Evolutionary conservation across 2,329 filamentous ascomycete genomes (phyloP), one percentile per base, ranked within the genome.

Genomic region (Exophiala phaeomuriformis): DNA sequence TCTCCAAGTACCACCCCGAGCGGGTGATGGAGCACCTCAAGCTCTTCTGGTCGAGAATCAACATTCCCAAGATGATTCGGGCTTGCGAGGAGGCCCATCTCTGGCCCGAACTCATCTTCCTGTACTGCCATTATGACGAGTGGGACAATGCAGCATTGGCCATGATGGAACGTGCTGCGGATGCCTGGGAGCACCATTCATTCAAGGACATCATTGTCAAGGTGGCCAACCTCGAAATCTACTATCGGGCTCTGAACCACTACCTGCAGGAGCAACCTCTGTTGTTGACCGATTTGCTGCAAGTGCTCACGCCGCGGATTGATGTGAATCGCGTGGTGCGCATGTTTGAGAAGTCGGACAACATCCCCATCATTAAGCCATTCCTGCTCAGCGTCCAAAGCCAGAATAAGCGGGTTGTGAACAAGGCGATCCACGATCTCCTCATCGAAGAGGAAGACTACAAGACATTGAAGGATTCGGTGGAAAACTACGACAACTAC

Each of bases 131-230:
- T 73, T 97, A 96, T 66, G 94, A 98, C 62, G 94, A 98, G 69
- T 96, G 86, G 72, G 94, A 98, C 72, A 97, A 98, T 67, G 93
- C 93, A 42, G 90, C 90, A 45, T 80, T 98, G 51, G 89, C 93
- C 12, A 95, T 98, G 76, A 98, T 98, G 82, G 93, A 98, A 77
- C 88, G 90, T 63, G 88, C 93, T 8, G 85, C 94, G 62, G 94
- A 97, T 76, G 90, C 93, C 1, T 98, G 93, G 93, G 94, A 98
- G 71, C 93, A 98, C 74, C 90, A 96, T 70, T 93, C 94, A 46
- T 98, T 98, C 84, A 98, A 98, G 79, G 94, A 98, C 68, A 97
- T 95, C 48, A 80, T 95, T 53, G 84, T 95, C 74, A 98, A 98
- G 81, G 91, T 96, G 61, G 88, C 90, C 66, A 98, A 98, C 74